Base-by-base conservation (phyloP, 2,329 filamentous ascomycete species). In the Allantophomopsis lycopodina region DNA sequence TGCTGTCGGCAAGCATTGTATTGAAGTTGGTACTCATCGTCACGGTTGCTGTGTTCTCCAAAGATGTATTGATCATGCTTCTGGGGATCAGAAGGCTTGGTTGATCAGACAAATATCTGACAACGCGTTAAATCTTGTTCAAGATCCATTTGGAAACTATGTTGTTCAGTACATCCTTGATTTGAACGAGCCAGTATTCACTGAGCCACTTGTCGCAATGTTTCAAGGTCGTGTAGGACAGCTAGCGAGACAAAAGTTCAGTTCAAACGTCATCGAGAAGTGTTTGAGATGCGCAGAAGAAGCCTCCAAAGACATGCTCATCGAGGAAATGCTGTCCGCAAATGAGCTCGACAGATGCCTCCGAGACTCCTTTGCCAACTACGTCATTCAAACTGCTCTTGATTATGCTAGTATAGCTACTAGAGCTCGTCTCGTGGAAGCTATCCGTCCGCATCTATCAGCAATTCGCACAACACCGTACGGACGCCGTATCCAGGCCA, bases 91-190 rank as follows among this genome's bases (percentile, higher is more conserved):
- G 64, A 94, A 94, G 65, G 70, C 79, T 43, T 82, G 83, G 64
- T 71, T 98, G 45, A 87, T 98, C 48, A 68, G 73, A 44, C 76
- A 84, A 55, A 96, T 98, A 59, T 95, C 88, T 1, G 70, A 79
- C 40, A 82, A 94, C 56, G 86, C 88, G n/a, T 83, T 85, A 48
- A 69, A 80, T 31, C 75, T 98, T 10, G 87, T 98, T 15, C 87
- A 95, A 59, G 91, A 98, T 58, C 89, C 91, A 0, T 98, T 95
- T 51, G 91, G 91, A 55, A 98, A 98, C 62, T 98, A 98, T 49
- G 91, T 98, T 38, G 83, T 98, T 38, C 91, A 98, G 64, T 98
- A 98, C 64, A 96, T 98, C 55, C 77, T 98, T 50, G 91, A 96
- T 56, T 73, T 96, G 40, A 87, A 87, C 48, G 87, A 98, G 55